Percentiles rank a stretch among this genome's conserved stretches.
Conservation (phyloP, 2,329 filamentous ascomycete species). For the Phialemoniopsis sp. region DNA sequence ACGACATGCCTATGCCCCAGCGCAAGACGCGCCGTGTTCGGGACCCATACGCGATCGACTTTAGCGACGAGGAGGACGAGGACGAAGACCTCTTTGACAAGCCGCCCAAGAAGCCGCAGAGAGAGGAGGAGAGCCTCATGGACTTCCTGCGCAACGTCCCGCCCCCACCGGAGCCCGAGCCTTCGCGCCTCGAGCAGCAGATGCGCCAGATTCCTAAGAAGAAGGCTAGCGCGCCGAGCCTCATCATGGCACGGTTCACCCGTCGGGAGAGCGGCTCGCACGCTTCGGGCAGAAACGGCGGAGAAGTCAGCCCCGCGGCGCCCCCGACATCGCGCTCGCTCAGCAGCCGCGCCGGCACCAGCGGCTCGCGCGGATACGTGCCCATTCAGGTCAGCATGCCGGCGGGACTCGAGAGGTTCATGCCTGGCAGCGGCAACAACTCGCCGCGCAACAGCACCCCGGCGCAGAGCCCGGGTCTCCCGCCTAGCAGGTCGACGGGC, state of each 20-base stretch:
- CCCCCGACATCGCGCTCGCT: slow-evolving; percentile 28
- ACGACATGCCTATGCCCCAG: slow-evolving; percentile 56
- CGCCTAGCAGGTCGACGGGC: slow-evolving; percentile 11
- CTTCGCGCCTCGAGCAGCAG: slow-evolving; percentile 25
- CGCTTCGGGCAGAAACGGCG: slow-evolving; percentile 12
- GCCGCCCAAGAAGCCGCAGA: slow-evolving; percentile 31
- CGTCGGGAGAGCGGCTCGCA: slow-evolving; percentile 29
- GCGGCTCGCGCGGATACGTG: slow-evolving; percentile 40
- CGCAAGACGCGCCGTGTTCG: slow-evolving; percentile 74
- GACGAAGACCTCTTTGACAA: slow-evolving; percentile 31
- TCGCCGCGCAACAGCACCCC: slow-evolving; percentile 6
- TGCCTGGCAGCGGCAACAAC: slow-evolving; percentile 18
- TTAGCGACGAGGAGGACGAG: slow-evolving; percentile 60
- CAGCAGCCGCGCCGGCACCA: slow-evolving; percentile 30
- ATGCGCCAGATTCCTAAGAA: slow-evolving; percentile 46
- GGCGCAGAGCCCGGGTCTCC: slow-evolving; percentile 2
- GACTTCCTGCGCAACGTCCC: slow-evolving; percentile 70
- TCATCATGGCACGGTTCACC: slow-evolving; percentile 53
- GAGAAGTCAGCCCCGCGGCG: slow-evolving; percentile 18
- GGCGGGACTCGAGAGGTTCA: slow-evolving; percentile 34
- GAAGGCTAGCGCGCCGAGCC: slow-evolving; percentile 58
- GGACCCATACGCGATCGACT: slow-evolving; percentile 92
- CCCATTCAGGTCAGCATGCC: slow-evolving; percentile 50
- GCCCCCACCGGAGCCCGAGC: slow-evolving; percentile 51
- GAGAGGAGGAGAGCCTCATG: slow-evolving; percentile 63